Conservation (phyloP, 306 rosid species). For the Sphenostylis stenocarpa region DNA sequence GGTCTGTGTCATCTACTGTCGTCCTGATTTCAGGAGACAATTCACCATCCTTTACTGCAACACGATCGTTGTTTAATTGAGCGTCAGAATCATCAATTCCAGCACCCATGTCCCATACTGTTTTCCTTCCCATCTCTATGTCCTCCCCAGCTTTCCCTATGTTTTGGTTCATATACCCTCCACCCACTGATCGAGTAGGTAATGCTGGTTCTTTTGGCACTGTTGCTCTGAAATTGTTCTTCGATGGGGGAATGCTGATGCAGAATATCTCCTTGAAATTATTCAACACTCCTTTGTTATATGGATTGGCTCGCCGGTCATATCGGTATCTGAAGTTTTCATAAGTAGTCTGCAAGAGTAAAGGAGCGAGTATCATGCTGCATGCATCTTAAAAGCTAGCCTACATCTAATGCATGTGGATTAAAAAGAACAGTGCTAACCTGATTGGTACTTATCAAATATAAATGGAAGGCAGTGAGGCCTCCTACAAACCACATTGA, state of each 20-base stretch:
- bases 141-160: conserved; percentile 91
- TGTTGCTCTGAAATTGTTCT: conserved; percentile 78
- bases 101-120: conserved; percentile 80
- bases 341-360: conserved; percentile 77
- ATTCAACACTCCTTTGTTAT: conserved; percentile 66
- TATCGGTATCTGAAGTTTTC: conserved; percentile 94
- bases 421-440: conserved; percentile 40
- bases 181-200: conserved; percentile 68
- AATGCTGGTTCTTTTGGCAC: conserved; percentile 76
- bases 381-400: not conserved
- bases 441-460: conserved; percentile 95
- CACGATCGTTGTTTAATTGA: conserved; percentile 61
- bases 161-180: conserved; percentile 87
- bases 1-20: conserved; percentile 75
- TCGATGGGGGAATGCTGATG: conserved; percentile 63
- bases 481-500: conserved; percentile 99
- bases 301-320: conserved; percentile 82
- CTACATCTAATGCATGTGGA: not conserved
- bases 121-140: conserved; percentile 94
- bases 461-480: conserved; percentile 97
- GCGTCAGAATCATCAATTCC: conserved; percentile 67
- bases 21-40: conserved; percentile 76
- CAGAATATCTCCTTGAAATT: conserved; percentile 91
- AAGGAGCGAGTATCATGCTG: conserved; percentile 6
- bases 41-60: conserved; percentile 73